Evolutionary conservation across 176 grass and related monocot genomes (phyloP).

Genomic region (Zea mays): DNA sequence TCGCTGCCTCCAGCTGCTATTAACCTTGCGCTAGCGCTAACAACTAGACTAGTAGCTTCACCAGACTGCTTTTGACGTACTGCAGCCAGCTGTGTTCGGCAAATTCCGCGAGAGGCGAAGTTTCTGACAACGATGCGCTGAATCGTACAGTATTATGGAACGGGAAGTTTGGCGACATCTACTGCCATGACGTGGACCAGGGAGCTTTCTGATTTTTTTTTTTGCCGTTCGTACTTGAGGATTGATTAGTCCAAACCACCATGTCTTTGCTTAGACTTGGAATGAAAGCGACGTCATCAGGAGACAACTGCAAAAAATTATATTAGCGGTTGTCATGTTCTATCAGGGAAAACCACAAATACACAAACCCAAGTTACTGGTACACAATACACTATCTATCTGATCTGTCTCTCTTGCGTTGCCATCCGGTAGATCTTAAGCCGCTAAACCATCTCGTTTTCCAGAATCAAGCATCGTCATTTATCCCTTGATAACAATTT

Average conservation of each 20-base stretch:
- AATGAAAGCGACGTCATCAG: slow-evolving; percentile 16
- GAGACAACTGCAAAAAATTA: background rate
- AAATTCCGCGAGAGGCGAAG: background rate
- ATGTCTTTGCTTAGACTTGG: slow-evolving; percentile 39
- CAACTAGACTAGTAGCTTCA: background rate
- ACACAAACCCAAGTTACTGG: background rate
- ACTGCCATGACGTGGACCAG: background rate
- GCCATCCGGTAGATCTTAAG: background rate
- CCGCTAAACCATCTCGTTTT: background rate
- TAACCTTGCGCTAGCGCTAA: background rate
- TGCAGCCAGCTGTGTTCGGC: no score
- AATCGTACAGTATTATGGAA: background rate
- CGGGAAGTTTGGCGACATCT: background rate
- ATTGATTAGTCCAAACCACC: slow-evolving; percentile 42
- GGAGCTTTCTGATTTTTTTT: slow-evolving; percentile 9
- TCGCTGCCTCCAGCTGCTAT: background rate
- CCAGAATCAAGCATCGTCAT: background rate
- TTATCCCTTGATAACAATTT: background rate
- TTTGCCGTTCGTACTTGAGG: slow-evolving; percentile 12
- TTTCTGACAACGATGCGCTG: slow-evolving; percentile 14
- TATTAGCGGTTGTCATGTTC: background rate
- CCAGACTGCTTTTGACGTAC: no score
- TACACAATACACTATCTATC: no score
- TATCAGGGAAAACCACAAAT: background rate
- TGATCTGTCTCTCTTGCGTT: background rate